Base-by-base conservation (phyloP, 2,329 filamentous ascomycete genomes). In the Pezicula rhizophila region DNA sequence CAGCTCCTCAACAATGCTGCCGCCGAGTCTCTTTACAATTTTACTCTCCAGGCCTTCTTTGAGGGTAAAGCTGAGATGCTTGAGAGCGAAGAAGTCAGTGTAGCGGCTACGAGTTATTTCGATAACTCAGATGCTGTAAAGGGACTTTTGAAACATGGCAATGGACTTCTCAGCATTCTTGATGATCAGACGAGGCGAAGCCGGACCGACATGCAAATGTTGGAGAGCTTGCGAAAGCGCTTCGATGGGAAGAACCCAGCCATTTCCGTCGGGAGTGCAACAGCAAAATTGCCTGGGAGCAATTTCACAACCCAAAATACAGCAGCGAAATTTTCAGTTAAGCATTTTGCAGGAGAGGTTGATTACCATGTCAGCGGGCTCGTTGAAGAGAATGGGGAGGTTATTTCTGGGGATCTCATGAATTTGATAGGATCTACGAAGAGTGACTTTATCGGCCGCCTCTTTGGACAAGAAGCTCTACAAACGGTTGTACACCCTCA, bases 111-210 rank as follows among this genome's bases (percentile, higher is more conserved):
- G 0, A 96, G 89, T 70, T 99, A 97, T 68, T 99, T 96, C 60
- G 93, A 99, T 68, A 99, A 97, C 67, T 90, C 88, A 0, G 93
- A 97, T 66, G 90, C 92, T 8, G 90, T 96, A 52, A 89, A 87
- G 61, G 92, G 90, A 11, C 76, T 99, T 28, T 74, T 99, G 48
- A 99, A 97, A 71, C 78, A 89, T 49, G 89, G 91, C 23, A 97
- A 97, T 61, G 93, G 93, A 40, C 74, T 99, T 35, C 75, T 99
- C 17, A 91, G 89, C 68, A 99, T 99, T 54, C 74, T 99, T 0
- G 93, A 99, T 63, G 93, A 99, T 62, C 93, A 99, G 68, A 96
- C 90, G 40, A 85, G 88, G 43, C 87, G 92, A 47, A 87, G 92
- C 58, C 85, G 90, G 62, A 89, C 85, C 1, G 93, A 99, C 56